A percentile compares a stretch with the other conserved stretches of the same genome.
Conservation (phyloP, 495 filamentous ascomycete species). For the Penicillium psychrofluorescens region DNA sequence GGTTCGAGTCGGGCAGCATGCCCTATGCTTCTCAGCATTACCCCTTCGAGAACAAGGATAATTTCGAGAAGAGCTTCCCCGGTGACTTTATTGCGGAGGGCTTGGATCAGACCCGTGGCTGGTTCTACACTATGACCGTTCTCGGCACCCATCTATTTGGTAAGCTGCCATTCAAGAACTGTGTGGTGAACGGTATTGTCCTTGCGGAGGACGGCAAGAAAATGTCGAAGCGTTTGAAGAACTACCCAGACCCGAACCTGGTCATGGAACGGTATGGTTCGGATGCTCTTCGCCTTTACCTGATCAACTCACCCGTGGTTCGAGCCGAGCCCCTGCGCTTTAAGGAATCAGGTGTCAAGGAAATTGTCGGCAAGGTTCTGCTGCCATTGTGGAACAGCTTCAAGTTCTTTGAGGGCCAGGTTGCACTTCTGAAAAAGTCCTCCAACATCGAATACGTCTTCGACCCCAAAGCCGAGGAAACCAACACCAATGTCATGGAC, state of each 20-base stretch:
- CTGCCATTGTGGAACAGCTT: constrained; percentile 96
- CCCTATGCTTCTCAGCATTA: constrained; percentile 91
- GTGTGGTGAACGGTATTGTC: constrained; percentile 94
- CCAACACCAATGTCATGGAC: constrained; percentile 92
- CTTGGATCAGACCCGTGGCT: constrained; percentile 88
- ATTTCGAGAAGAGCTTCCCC: constrained; percentile 78
- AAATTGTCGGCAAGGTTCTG: constrained; percentile 89
- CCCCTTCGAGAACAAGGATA: constrained; percentile 85
- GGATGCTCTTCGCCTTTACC: constrained; percentile 86
- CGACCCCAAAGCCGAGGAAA: constrained; percentile 62
- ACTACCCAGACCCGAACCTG: constrained; percentile 84
- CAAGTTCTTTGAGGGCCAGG: constrained; percentile 96
- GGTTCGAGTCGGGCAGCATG: constrained; percentile 95
- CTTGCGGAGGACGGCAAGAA: constrained; percentile 96
- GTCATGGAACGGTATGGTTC: constrained; percentile 88
- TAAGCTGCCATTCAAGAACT: constrained; percentile 88
- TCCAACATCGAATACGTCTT: constrained; percentile 72
- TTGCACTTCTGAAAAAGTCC: constrained; percentile 85
- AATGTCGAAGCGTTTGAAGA: constrained; percentile 97
- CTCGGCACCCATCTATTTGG: constrained; percentile 89
- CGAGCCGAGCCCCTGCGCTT: constrained; percentile 87
- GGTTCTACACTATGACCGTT: constrained; percentile 94
- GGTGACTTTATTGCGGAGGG: constrained; percentile 98
- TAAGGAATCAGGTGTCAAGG: constrained; percentile 89
- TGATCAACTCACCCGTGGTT: constrained; percentile 97